Conservation (phyloP, 2,329 filamentous ascomycete species). For the Daldinia eschscholtzii region DNA sequence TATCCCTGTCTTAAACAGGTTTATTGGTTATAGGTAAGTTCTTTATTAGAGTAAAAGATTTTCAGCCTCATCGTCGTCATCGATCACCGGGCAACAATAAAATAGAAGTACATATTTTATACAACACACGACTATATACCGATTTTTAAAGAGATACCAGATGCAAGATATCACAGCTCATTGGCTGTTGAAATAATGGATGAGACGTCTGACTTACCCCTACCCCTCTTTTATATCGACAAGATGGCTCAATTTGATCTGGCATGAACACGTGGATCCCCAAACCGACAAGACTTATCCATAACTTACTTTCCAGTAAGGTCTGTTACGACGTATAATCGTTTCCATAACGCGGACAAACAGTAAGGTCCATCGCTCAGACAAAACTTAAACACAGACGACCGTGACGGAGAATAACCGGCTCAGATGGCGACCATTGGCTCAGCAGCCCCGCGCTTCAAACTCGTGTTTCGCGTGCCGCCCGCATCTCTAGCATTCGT, state of each 20-base stretch:
- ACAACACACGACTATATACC: too few species aligned
- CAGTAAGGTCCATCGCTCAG: neutral
- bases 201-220: neutral
- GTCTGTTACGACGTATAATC: neutral
- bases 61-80: too few species aligned
- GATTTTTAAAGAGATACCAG: neutral
- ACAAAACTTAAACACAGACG: neutral
- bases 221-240: constrained; percentile 17
- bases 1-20: too few species aligned
- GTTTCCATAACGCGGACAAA: neutral
- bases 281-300: neutral
- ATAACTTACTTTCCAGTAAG: neutral
- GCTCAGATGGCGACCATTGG: constrained; percentile 11
- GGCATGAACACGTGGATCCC: constrained; percentile 6
- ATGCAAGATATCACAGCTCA: neutral
- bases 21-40: too few species aligned
- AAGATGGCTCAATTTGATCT: constrained; percentile 15
- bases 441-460: constrained; percentile 47
- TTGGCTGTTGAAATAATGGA: constrained; percentile 11
- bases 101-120: too few species aligned
- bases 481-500: constrained; percentile 58
- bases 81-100: too few species aligned
- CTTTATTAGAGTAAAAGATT: too few species aligned
- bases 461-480: constrained; percentile 66
- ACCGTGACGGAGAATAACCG: neutral